Base-by-base conservation (phyloP, 768 basidiomycete species). In the Coprinellus aureogranulatus region DNA sequence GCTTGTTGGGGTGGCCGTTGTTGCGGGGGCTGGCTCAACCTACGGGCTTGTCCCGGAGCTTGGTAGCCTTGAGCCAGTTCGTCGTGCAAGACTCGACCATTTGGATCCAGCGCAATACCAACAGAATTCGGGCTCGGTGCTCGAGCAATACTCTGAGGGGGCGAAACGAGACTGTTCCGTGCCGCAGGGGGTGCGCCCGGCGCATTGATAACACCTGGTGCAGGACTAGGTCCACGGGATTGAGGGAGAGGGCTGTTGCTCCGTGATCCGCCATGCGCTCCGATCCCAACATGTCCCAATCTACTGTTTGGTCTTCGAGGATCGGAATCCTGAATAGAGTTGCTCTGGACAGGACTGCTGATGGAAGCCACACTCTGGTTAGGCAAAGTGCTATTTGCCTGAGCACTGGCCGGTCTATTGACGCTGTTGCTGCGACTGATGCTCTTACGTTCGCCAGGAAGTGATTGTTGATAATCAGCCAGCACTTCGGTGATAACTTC, bases 381-480 rank as follows among this genome's bases (percentile, higher is more conserved):
- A 25, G 65, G 57, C 1, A 57, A 54, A 30, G 64, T 61, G 5
- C 66, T 63, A 26, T 70, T 62, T 10, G 69, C 61, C 28, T 68
- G 68, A 9, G 72, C 64, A 4, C 74, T 64, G 49, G 68, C 73
- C 55, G 77, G 72, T 46, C 73, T 68, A 41, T 72, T 69, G 61
- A 75, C 66, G 63, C 82, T 88, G 61, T 78, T 81, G 51, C 78
- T 76, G 45, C 83, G 74, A 65, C 82, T 85, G 25, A 83, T 74
- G 8, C 80, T 76, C 70, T 82, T 86, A 50, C 82, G 76, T 68
- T 97, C 95, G 3, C 93, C 94, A 6, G 94, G 95, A 67, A 98
- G 82, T 1, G 88, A 83, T 65, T 94, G 92, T 26, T 87, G 83
- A 66, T 98, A 98, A 61, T 85, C 81, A 0, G 77, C 76, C 16